These are phyloP conservation scores for Adansonia rubrostipa DNA, from an alignment of 441 rosid genomes.

Conservation along the genomic window DNA sequence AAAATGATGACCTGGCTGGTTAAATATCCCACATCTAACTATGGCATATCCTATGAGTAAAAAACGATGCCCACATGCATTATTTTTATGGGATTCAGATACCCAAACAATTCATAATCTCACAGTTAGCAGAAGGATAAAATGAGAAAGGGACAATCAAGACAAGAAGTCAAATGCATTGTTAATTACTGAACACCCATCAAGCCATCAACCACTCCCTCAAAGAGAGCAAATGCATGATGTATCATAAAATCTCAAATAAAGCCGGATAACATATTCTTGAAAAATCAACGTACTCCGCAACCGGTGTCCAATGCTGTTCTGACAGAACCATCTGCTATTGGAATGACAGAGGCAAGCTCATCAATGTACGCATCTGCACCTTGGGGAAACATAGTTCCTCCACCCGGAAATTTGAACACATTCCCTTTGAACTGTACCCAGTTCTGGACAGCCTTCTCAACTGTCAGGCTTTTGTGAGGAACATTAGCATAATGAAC, in stretches of 20 bases:
- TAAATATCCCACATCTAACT: neutral
- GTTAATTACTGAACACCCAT: neutral
- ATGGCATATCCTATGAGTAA: neutral
- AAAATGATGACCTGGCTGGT: too few relatives aligned
- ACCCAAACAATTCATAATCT: neutral
- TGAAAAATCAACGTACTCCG: conserved; percentile 49
- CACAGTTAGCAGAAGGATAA: neutral
- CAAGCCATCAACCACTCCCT: neutral
- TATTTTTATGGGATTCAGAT: neutral
- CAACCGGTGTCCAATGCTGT: conserved; percentile 79
- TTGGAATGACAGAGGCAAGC: conserved; percentile 63
- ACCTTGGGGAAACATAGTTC: conserved; percentile 74
- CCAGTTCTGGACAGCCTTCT: conserved; percentile 72
- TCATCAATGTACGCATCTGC: conserved; percentile 73
- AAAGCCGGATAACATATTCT: neutral
- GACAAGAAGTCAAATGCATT: neutral
- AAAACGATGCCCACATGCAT: neutral
- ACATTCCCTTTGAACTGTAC: conserved; percentile 66
- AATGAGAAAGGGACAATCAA: neutral
- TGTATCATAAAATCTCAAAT: neutral
- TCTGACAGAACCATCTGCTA: conserved; percentile 61
- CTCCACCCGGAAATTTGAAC: conserved; percentile 76
- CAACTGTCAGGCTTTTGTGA: conserved; percentile 64
- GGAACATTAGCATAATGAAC: conserved; percentile 75
- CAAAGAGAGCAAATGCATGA: neutral